Base-by-base conservation (phyloP, 148 eudicot genomes). In the Nyssa sinensis region DNA sequence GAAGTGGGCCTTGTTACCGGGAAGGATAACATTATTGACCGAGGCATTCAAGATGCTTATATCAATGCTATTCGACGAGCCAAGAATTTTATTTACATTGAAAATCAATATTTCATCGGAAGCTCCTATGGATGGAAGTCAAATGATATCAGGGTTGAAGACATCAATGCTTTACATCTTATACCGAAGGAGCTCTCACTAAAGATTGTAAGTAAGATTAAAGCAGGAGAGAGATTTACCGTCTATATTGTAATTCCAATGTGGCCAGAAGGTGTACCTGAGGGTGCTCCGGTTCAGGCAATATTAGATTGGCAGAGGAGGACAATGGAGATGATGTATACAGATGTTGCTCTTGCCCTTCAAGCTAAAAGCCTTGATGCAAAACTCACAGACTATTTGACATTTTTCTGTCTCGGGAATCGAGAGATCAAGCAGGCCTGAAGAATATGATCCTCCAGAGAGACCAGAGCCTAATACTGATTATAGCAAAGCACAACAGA, bases 261-360 rank as follows among this genome's bases (percentile, higher is more conserved):
- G 97, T 93, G 97, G 97, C 97, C 97, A 1, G 95, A 93, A 80
- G 97, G 97, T 2, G 83, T 79, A 53, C 97, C 97, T 0, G 97
- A 90, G 74, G 90, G 95, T 66, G 89, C 62, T 32, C 72, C 93
- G 1, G 97, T 93, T 32, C 95, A 90, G 79, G 95, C 91, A 2
- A 93, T 93, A 65, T 67, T 93, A 8, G 92, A 88, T 62, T 90
- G 93, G 94, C 97, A 93, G 62, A 79, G 84, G 67, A 76, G 87
- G 73, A 93, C 97, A 23, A 93, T 93, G 89, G 95, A 93, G 69
- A 93, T 93, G 97, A 93, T 93, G 97, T 93, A 93, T 51, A 73
- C 66, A 28, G 97, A 93, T 44, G 83, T 93, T 37, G 86, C 85
- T 29, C 35, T 62, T 11, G 93, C 88, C 0, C 81, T 93, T 58